phyloP scores from a whole-genome alignment of 2,329 filamentous ascomycete genomes.

The Alternaria sp. region DNA sequence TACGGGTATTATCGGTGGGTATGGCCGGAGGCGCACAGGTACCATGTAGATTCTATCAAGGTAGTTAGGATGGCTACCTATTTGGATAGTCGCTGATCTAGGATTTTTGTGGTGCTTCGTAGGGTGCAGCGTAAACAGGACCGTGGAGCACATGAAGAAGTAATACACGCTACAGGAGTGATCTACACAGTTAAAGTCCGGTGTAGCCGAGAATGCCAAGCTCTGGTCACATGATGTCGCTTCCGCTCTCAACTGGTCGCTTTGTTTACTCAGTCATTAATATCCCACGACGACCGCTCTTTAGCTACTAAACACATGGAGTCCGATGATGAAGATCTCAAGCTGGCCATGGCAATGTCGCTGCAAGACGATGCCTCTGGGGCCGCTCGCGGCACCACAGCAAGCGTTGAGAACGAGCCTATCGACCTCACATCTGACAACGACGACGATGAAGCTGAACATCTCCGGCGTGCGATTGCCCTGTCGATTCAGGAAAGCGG shows the following conservation, averaged over 20 bases:
- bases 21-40: conserved; percentile 60
- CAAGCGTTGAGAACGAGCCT: conserved; percentile 8
- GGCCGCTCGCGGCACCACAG: not conserved
- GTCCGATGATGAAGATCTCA: conserved; percentile 43
- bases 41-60: conserved; percentile 56
- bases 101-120: conserved; percentile 56
- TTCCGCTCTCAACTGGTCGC: not conserved
- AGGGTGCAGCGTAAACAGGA: conserved; percentile 14
- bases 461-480: conserved; percentile 41
- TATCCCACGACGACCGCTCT: conserved; percentile 10
- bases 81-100: conserved; percentile 55
- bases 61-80: conserved; percentile 55
- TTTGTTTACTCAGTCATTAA: conserved; percentile 5
- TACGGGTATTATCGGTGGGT: conserved; percentile 64
- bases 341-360: conserved; percentile 42
- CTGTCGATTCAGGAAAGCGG: conserved; percentile 34
- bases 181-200: too few species aligned
- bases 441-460: conserved; percentile 34
- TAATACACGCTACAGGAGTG: not conserved
- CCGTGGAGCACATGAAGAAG: not conserved
- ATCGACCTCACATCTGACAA: conserved; percentile 33
- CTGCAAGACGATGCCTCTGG: conserved; percentile 30
- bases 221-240: conserved; percentile 28
- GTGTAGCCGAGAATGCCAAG: conserved; percentile 2
- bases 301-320: conserved; percentile 26